A percentile compares a stretch with the other conserved stretches of the same genome.
phyloP scores from a whole-genome alignment of 2,329 filamentous ascomycete species.

The Sarocladium strictum region DNA sequence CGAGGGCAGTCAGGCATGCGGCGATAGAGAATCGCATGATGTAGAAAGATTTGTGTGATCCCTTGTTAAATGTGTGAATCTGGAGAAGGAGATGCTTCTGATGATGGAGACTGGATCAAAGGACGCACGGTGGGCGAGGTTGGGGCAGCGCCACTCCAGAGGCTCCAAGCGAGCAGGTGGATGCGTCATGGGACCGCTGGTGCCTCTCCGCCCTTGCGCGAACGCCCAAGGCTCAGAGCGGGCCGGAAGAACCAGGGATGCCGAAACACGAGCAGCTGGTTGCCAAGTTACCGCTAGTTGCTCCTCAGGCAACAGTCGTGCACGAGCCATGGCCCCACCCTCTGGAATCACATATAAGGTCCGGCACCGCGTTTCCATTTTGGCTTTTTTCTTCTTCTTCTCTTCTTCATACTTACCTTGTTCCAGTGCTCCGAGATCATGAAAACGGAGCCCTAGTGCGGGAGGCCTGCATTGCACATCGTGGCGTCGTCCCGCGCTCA shows the following conservation, averaged over 20 bases:
- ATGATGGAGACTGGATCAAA: background rate
- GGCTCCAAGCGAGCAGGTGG: slow-evolving; percentile 15
- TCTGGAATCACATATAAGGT: background rate
- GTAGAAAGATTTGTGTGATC: background rate
- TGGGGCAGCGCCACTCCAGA: background rate
- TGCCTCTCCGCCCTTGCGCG: background rate
- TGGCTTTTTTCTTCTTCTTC: slow-evolving; percentile 18
- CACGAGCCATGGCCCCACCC: background rate
- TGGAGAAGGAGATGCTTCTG: background rate
- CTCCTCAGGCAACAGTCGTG: slow-evolving; percentile 4
- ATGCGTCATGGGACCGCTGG: slow-evolving; percentile 31
- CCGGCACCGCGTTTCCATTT: background rate
- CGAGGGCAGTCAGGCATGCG: slow-evolving; percentile 38
- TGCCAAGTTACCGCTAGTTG: background rate
- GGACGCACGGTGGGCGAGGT: background rate
- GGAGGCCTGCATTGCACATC: slow-evolving; percentile 48
- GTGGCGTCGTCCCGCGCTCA: slow-evolving; percentile 40
- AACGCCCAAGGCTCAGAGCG: background rate
- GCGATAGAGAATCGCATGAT: slow-evolving; percentile 34
- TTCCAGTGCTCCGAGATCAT: slow-evolving; percentile 35
- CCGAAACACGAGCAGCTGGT: background rate
- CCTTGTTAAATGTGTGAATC: background rate
- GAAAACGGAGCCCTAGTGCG: slow-evolving; percentile 33
- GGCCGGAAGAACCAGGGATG: background rate
- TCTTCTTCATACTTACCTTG: slow-evolving; percentile 48